A percentile compares a stretch with the other conserved stretches of the same genome.
Evolutionary conservation across 2,329 filamentous ascomycete species (phyloP).

Genomic region (Apiospora aurea): DNA sequence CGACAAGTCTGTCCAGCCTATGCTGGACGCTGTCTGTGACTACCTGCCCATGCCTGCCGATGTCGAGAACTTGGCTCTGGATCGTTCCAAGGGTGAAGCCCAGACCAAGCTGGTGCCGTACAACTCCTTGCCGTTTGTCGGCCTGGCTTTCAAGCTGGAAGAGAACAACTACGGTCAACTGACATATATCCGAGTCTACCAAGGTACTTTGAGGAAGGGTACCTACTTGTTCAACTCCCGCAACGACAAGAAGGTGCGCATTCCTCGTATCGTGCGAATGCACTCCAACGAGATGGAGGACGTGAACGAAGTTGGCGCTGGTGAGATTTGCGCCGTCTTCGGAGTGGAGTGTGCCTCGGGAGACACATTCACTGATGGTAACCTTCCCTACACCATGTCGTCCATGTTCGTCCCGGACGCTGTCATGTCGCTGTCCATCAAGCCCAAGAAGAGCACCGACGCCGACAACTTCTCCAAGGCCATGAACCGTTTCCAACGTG

Average conservation of each 20-base stretch:
- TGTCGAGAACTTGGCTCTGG: constrained; percentile 87
- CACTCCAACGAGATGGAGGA: constrained; percentile 99
- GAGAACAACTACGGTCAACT: constrained; percentile 98
- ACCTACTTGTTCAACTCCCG: constrained; percentile 92
- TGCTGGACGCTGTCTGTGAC: constrained; percentile 96
- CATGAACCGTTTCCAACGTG: constrained; percentile 97
- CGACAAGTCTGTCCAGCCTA: constrained; percentile 93
- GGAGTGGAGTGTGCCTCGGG: constrained; percentile 97
- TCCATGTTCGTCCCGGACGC: constrained; percentile 98
- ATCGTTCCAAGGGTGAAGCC: constrained; percentile 79
- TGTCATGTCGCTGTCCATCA: constrained; percentile 97
- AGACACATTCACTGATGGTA: constrained; percentile 96
- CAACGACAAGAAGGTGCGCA: constrained; percentile 93
- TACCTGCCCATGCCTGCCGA: constrained; percentile 92
- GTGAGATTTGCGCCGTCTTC: constrained; percentile 98
- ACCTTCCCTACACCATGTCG: constrained; percentile 91
- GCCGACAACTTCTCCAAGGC: constrained; percentile 96
- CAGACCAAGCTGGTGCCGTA: constrained; percentile 90
- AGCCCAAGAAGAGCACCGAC: constrained; percentile 92
- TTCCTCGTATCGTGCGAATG: constrained; percentile 98
- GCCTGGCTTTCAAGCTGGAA: constrained; percentile 97
- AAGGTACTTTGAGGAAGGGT: constrained; percentile 88
- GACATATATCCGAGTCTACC: constrained; percentile 98
- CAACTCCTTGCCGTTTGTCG: constrained; percentile 91
- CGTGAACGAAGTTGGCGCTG: constrained; percentile 87